These are phyloP conservation scores for Ilex paraguariensis DNA, from an alignment of 305 asterid species.

Conservation along the genomic window DNA sequence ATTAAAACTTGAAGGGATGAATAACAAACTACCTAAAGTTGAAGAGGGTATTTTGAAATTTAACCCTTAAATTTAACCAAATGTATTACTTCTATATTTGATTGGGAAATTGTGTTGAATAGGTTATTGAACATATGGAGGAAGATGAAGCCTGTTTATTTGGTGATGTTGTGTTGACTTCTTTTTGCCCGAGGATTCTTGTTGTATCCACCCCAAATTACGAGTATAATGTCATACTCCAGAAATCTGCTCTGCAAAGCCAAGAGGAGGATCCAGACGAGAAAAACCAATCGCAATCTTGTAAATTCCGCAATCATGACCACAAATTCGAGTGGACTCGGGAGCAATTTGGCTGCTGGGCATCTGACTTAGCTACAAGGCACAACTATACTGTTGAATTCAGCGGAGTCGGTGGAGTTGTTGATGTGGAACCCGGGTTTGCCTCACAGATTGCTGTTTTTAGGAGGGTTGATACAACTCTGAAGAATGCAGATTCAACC, in stretches of 20 bases:
- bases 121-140: conserved; percentile 98
- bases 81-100: too few relatives aligned
- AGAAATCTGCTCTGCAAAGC: conserved; percentile 48
- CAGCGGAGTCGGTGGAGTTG: conserved; percentile 83
- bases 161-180: conserved; percentile 64
- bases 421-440: conserved; percentile 75
- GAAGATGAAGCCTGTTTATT: conserved; percentile 75
- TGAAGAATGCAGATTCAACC: conserved; percentile 21
- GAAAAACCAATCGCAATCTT: conserved; percentile 36
- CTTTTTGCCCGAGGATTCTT: conserved; percentile 70
- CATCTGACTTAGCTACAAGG: conserved; percentile 53
- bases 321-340: conserved; percentile 98
- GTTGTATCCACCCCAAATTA: conserved; percentile 89
- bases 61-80: too few relatives aligned
- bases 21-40: too few relatives aligned
- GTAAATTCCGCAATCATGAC: conserved; percentile 84
- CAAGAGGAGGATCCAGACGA: conserved; percentile 71
- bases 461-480: conserved; percentile 36
- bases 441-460: conserved; percentile 93
- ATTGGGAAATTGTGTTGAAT: not conserved
- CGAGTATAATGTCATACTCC: conserved; percentile 86
- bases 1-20: too few relatives aligned
- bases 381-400: conserved; percentile 62
- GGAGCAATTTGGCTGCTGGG: conserved; percentile 75
- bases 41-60: too few relatives aligned